phyloP scores from a whole-genome alignment of 345 rosid species.

The Hibiscus trionum region DNA sequence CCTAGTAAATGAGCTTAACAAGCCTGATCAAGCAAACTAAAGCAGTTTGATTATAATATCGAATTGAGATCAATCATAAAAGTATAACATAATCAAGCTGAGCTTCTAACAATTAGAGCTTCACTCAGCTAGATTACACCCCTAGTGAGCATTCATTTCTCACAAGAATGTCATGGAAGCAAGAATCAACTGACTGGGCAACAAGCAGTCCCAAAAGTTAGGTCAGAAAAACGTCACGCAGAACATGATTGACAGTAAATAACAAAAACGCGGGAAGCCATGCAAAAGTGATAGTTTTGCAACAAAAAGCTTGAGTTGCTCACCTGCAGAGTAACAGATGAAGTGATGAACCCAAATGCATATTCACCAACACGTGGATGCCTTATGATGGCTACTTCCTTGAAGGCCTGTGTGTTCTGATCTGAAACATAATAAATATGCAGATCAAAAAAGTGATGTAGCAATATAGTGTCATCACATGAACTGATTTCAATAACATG shows the following conservation, averaged over 20 bases:
- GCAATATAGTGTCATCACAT: neutral
- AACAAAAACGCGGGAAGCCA: neutral
- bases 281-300: neutral
- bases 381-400: conserved; percentile 97
- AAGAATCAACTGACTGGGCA: neutral
- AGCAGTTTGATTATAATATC: too few species aligned
- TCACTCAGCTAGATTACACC: too few species aligned
- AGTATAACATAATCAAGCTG: too few species aligned
- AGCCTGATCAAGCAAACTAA: too few species aligned
- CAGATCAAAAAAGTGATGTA: conserved; percentile 3
- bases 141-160: neutral
- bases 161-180: neutral
- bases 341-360: conserved; percentile 95
- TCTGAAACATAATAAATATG: conserved; percentile 37
- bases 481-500: conserved; percentile 6
- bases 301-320: conserved; percentile 11
- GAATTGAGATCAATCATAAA: too few species aligned
- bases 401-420: conserved; percentile 92
- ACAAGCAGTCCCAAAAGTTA: neutral
- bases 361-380: conserved; percentile 99
- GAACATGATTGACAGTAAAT: neutral
- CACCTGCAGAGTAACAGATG: conserved; percentile 80
- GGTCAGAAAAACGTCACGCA: neutral
- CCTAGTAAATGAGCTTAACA: too few species aligned
- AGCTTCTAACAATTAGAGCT: too few species aligned